Conservation (phyloP, 805 yeast species). For the Hagleromyces aurorensis region DNA sequence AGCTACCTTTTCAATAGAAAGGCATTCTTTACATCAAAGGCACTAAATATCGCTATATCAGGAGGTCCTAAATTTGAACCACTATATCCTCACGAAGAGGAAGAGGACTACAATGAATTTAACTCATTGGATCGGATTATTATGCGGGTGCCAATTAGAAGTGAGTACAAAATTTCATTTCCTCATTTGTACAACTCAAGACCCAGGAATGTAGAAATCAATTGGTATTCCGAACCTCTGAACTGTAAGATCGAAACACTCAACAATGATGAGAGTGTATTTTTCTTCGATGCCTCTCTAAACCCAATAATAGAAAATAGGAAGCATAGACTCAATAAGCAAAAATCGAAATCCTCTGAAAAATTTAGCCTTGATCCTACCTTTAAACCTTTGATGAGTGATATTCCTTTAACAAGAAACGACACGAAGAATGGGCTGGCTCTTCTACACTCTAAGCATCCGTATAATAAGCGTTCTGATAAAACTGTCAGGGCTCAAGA, state of each 20-base stretch:
- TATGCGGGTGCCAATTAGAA: slow-evolving; percentile 64
- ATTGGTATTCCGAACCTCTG: slow-evolving; percentile 59
- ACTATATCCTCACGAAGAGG: slow-evolving; percentile 54
- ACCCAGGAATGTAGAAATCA: slow-evolving; percentile 54
- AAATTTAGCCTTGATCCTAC: slow-evolving; percentile 35
- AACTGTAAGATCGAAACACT: slow-evolving; percentile 41
- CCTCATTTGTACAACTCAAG: slow-evolving; percentile 78
- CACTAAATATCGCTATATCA: slow-evolving; percentile 77
- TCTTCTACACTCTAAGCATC: slow-evolving; percentile 76
- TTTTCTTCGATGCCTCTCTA: slow-evolving; percentile 43
- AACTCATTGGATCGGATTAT: slow-evolving; percentile 83
- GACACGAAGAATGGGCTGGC: slow-evolving; percentile 51
- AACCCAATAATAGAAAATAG: slow-evolving; percentile 45
- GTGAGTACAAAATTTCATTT: slow-evolving; percentile 81
- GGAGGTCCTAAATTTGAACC: slow-evolving; percentile 98
- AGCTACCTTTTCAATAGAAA: slow-evolving; percentile 67
- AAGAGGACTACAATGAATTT: slow-evolving; percentile 83
- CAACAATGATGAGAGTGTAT: slow-evolving; percentile 45
- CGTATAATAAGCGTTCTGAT: slow-evolving; percentile 74
- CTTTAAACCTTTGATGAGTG: slow-evolving; percentile 46
- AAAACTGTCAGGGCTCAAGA: slow-evolving; percentile 77
- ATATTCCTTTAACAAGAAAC: slow-evolving; percentile 38
- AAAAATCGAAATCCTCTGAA: too few relatives aligned
- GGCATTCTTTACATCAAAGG: slow-evolving; percentile 85
- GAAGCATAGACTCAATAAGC: slow-evolving; percentile 10